phyloP scores from a whole-genome alignment of 2,329 filamentous ascomycete species.

The Phyllosticta citrichinensis region DNA sequence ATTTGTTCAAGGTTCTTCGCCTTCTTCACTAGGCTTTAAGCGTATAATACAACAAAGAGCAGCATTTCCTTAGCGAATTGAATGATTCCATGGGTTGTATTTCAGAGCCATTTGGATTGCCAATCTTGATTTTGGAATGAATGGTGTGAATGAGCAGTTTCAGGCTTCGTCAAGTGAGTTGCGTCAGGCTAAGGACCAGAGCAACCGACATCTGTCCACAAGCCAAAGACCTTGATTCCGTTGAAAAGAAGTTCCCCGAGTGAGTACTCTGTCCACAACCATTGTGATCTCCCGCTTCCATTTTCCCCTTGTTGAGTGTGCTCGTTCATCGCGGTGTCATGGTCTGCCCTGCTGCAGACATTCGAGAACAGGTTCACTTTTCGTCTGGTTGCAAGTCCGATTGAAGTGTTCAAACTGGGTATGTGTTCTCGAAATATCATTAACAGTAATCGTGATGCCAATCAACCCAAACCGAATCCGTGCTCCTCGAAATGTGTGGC shows the following conservation, averaged over 20 bases:
- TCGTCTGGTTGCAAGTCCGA: not conserved
- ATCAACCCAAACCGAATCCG: slow-evolving; percentile 1
- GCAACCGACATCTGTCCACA: not conserved
- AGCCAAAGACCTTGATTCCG: too few relatives aligned
- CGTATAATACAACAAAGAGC: not conserved
- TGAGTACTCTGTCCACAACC: too few relatives aligned
- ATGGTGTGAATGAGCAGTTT: not conserved
- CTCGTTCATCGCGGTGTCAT: too few relatives aligned
- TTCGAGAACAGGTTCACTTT: not conserved
- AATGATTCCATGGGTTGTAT: not conserved
- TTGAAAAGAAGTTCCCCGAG: too few relatives aligned
- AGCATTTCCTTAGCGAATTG: not conserved
- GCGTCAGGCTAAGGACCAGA: not conserved
- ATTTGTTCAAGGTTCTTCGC: slow-evolving; percentile 74
- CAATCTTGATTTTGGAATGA: not conserved
- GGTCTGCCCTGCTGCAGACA: not conserved
- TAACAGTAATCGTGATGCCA: slow-evolving; percentile 10
- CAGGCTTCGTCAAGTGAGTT: too few relatives aligned
- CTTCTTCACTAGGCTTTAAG: not conserved
- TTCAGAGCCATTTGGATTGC: not conserved
- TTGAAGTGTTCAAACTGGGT: slow-evolving; percentile 8
- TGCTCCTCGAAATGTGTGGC: slow-evolving; percentile 3
- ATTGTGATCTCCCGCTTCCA: too few relatives aligned
- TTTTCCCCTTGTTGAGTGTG: too few relatives aligned
- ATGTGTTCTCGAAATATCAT: slow-evolving; percentile 9